Evolutionary conservation across 2,329 filamentous ascomycete species (phyloP).

Genomic region (Blastomyces parvus): DNA sequence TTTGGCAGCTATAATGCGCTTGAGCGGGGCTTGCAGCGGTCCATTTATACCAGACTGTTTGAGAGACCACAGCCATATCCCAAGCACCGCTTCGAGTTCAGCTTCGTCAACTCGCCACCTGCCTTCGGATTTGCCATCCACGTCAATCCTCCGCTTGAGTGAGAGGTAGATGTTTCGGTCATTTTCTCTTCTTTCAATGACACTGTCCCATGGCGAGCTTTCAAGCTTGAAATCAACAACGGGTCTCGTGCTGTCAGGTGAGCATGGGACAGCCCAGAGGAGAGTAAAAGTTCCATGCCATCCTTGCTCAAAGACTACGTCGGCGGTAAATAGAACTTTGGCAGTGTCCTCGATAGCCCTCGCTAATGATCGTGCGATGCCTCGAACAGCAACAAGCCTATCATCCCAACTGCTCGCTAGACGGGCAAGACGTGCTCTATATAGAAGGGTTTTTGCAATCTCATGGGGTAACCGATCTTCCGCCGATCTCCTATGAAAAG

Average conservation of each 20-base stretch:
- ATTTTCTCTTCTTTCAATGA: not conserved
- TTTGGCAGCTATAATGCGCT: conserved; percentile 9
- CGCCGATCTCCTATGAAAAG: not conserved
- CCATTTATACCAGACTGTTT: not conserved
- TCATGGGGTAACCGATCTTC: not conserved
- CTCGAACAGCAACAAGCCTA: conserved; percentile 4
- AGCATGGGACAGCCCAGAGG: not conserved
- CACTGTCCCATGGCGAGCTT: not conserved
- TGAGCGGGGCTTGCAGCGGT: not conserved
- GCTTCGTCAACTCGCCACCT: conserved; percentile 20
- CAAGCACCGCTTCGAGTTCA: conserved; percentile 27
- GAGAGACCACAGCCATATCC: conserved; percentile 27
- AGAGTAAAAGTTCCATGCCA: conserved; percentile 6
- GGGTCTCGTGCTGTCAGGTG: not conserved
- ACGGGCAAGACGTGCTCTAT: conserved; percentile 5
- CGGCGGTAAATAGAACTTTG: conserved; percentile 6
- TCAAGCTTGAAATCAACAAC: not conserved
- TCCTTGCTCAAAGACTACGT: conserved; percentile 4
- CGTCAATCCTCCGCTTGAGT: conserved; percentile 5
- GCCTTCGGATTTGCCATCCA: conserved; percentile 2
- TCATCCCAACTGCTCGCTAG: conserved; percentile 7
- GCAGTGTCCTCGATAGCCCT: conserved; percentile 2
- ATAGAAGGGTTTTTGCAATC: not conserved
- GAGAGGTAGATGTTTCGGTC: conserved; percentile 8
- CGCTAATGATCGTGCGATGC: not conserved